Evolutionary conservation across 495 filamentous ascomycete species (phyloP), one percentile per base, ranked within the genome.

Genomic region (Penicillium paxilli): DNA sequence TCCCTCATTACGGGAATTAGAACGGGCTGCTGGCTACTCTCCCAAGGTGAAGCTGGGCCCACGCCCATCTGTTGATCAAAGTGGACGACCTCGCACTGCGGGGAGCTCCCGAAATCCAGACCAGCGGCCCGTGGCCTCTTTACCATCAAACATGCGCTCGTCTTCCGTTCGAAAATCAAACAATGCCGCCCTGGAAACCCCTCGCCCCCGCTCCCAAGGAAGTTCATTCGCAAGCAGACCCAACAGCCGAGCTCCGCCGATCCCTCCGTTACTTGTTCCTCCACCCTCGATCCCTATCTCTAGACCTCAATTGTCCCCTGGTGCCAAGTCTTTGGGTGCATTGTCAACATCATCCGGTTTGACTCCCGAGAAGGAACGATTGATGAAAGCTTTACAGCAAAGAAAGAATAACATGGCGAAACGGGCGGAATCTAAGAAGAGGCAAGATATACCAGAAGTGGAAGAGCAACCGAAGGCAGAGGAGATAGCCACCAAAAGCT

Each of bases 311-410:
- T 74, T 82, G 22, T 81, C 81, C 54, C 81, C 83, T 28, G 80
- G 80, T 68, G 80, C 59, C 65, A 75, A 64, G 54, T 79, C 76
- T 16, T 56, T 76, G 48, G 78, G 70, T 45, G 78, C 75, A 23
- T 47, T 78, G 26, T 75, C 75, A 54, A 63, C 62, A 5, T 80
- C 83, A 11, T 79, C 80, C 24, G 79, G 83, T 14, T 84, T 95
- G 63, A 93, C 91, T 1, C 89, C 90, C 0, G 94, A 98, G 66
- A 96, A 96, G 67, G 83, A 88, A 59, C 82, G 92, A 56, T 75
- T 98, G 53, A 89, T 96, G 90, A 96, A 93, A 74, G 93, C 94
- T 5, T 78, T 97, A 67, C 88, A 98, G 59, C 74, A 97, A 40
- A 81, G 94, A 33, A 92, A 91, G 69, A 91, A 88, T 63, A 85